Evolutionary conservation across 306 rosid genomes (phyloP).

Genomic region (Cucurbita pepo): DNA sequence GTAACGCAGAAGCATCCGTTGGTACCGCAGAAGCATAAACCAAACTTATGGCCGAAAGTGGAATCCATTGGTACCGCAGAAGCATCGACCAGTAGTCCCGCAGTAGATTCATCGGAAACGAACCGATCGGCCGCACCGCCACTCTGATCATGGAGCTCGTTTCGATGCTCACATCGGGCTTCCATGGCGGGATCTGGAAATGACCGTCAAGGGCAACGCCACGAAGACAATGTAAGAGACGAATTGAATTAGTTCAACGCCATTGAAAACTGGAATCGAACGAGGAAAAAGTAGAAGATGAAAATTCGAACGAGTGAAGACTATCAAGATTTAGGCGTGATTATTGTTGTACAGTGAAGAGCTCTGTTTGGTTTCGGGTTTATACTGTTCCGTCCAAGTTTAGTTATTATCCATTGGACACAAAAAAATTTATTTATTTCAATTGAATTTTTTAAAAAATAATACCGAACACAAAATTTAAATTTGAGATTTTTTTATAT

Average conservation of each 20-base stretch:
- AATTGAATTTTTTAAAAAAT: too few species aligned
- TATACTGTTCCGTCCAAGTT: neutral
- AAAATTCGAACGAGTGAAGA: neutral
- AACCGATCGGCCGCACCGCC: conserved; percentile 82
- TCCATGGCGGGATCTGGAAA: conserved; percentile 39
- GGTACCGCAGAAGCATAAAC: neutral
- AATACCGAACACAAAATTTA: too few species aligned
- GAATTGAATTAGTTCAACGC: neutral
- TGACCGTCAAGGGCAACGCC: neutral
- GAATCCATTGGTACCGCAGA: conserved; percentile 57
- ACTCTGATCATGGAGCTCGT: conserved; percentile 71
- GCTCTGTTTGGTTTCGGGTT: neutral
- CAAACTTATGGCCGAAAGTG: conserved; percentile 63
- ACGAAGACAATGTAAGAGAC: neutral
- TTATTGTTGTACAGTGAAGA: neutral
- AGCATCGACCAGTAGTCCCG: conserved; percentile 78
- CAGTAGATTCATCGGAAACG: conserved; percentile 39
- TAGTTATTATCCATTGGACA: neutral
- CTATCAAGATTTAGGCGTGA: neutral
- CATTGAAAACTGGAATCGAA: neutral
- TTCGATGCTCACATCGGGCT: conserved; percentile 90
- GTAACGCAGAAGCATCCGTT: conserved; percentile 24
- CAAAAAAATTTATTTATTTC: too few species aligned
- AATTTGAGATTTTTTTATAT: too few species aligned
- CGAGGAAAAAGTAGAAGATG: neutral